A percentile compares a stretch with the other conserved stretches of the same genome.
Conservation (phyloP, 805 yeast species). For the Pichia manshurica region DNA sequence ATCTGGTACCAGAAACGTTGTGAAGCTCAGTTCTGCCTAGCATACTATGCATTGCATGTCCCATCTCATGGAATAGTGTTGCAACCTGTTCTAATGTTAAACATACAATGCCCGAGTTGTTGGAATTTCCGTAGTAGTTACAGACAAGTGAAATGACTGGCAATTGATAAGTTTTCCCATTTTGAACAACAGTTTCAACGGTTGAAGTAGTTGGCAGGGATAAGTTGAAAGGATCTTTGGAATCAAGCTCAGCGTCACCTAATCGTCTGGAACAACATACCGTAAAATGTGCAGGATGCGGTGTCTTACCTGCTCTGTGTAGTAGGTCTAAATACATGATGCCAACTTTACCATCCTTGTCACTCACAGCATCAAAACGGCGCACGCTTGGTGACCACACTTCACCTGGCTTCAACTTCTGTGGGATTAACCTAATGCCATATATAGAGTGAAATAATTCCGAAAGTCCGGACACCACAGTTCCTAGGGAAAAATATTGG, state of each 20-base stretch:
- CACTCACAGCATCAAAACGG: conserved; percentile 68
- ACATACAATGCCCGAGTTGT: conserved; percentile 36
- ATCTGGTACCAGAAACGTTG: conserved; percentile 90
- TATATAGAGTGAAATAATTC: conserved; percentile 63
- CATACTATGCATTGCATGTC: conserved; percentile 98
- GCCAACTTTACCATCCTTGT: conserved; percentile 61
- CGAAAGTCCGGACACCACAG: conserved; percentile 78
- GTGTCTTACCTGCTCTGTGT: conserved; percentile 66
- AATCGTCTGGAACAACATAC: conserved; percentile 88
- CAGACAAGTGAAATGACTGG: conserved; percentile 90
- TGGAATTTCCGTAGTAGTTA: conserved; percentile 51
- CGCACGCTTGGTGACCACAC: conserved; percentile 87
- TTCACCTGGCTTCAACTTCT: conserved; percentile 59
- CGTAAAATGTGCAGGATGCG: conserved; percentile 92
- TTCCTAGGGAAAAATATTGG: conserved; percentile 75
- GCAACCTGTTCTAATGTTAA: conserved; percentile 76
- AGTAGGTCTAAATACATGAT: conserved; percentile 84
- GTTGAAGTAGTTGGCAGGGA: conserved; percentile 29
- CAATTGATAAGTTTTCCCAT: conserved; percentile 58
- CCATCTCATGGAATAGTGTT: conserved; percentile 97
- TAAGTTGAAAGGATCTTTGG: conserved; percentile 34
- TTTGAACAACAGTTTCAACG: conserved; percentile 29
- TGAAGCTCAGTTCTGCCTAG: conserved; percentile 85
- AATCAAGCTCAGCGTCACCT: conserved; percentile 45
- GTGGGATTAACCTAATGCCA: conserved; percentile 72